Conservation (phyloP, 768 basidiomycete genomes). For the Boletellus ananas region DNA sequence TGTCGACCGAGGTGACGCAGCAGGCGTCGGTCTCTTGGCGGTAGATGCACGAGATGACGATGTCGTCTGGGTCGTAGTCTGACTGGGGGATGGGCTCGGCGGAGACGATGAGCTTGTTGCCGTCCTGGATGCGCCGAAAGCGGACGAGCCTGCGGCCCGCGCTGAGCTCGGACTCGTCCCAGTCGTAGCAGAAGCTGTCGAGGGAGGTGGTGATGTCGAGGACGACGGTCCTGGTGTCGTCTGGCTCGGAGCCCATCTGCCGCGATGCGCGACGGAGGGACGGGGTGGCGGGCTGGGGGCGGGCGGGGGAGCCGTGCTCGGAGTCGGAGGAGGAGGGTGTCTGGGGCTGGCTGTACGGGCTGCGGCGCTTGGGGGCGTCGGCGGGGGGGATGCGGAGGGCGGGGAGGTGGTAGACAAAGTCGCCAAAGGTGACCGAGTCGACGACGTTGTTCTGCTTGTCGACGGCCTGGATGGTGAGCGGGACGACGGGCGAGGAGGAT, state of each 20-base stretch:
- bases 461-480: constrained; percentile 61
- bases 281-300: constrained; percentile 3
- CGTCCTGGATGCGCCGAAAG: constrained; percentile 76
- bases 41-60: constrained; percentile 94
- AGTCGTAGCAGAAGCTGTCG: constrained; percentile 49
- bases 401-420: constrained; percentile 59
- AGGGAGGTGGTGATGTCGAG: constrained; percentile 61
- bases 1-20: constrained; percentile 93
- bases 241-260: constrained; percentile 26
- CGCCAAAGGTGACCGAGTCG: constrained; percentile 67
- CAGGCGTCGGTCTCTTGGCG: constrained; percentile 71
- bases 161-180: constrained; percentile 62
- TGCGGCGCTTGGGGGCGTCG: constrained; percentile 33
- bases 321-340: constrained; percentile 42
- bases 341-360: constrained; percentile 37
- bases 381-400: constrained; percentile 32
- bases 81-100: constrained; percentile 73
- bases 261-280: constrained; percentile 24
- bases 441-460: constrained; percentile 50
- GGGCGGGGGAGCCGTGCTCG: constrained; percentile 28
- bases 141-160: constrained; percentile 81
- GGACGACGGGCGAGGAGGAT: constrained; percentile 40
- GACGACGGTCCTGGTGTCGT: constrained; percentile 52
- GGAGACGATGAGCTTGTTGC: constrained; percentile 69
- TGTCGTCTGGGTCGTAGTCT: constrained; percentile 68